Conservation (phyloP, 306 rosid genomes). For the Coriaria nepalensis region DNA sequence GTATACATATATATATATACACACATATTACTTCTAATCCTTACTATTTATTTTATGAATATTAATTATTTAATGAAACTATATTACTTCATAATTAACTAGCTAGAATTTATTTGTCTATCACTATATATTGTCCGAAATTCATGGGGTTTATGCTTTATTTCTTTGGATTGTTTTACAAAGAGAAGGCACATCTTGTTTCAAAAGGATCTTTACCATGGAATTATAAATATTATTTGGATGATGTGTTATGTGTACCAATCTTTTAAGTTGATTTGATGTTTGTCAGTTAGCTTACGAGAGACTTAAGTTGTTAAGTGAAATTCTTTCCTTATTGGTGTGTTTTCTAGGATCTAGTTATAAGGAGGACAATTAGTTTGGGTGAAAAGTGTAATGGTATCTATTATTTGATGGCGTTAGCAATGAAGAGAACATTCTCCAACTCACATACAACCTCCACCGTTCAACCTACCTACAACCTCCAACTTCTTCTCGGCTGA, state of each 20-base stretch:
- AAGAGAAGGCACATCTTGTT: background rate
- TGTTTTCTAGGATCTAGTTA: background rate
- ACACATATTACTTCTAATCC: no score
- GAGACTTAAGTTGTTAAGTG: background rate
- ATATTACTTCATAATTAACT: no score
- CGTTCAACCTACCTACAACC: background rate
- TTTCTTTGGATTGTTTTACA: no score
- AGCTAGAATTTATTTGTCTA: no score
- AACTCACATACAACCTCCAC: background rate
- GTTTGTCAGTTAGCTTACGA: background rate
- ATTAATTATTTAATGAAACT: no score
- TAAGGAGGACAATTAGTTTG: conserved; percentile 1
- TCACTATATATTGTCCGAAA: no score
- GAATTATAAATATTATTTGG: background rate
- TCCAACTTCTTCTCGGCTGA: background rate
- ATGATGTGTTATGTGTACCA: background rate
- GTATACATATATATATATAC: no score
- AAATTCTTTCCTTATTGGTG: background rate
- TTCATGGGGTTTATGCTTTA: no score
- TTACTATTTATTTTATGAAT: no score
- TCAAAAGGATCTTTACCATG: background rate
- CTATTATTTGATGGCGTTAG: background rate
- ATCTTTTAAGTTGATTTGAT: background rate
- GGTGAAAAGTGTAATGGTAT: background rate
- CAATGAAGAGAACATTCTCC: background rate